Evolutionary conservation across 371 early-diverging fungal genomes (phyloP).

Genomic region (Actinomortierella ambigua): DNA sequence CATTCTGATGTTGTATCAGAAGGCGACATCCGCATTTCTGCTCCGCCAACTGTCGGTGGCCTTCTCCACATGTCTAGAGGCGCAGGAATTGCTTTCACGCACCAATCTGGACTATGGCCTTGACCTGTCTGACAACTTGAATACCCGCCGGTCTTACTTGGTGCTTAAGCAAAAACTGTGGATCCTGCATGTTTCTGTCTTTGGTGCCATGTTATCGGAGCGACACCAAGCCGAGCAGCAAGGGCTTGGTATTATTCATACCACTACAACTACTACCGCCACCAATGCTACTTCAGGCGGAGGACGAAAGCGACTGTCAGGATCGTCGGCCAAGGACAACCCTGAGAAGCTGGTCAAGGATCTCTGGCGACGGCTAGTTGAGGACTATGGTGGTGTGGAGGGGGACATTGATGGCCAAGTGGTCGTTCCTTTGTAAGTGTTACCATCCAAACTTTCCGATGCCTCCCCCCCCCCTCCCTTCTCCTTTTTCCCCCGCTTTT

Average conservation of each 20-base stretch:
- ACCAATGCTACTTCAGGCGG: too few relatives aligned
- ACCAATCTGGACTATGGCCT: constrained; percentile 13
- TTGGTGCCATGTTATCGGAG: constrained; percentile 38
- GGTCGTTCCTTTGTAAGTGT: constrained; percentile 40
- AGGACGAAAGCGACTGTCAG: constrained; percentile 10
- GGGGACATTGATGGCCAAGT: constrained; percentile 45
- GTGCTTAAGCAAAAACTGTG: constrained; percentile 39
- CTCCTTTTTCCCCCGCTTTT: too few relatives aligned
- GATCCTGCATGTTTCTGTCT: constrained; percentile 34
- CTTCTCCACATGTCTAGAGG: constrained; percentile 33
- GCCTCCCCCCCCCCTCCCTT: too few relatives aligned
- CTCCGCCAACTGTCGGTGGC: constrained; percentile 36
- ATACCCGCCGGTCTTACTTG: constrained; percentile 18
- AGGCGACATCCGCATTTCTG: constrained; percentile 34
- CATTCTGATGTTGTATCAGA: constrained; percentile 25
- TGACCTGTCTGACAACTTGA: constrained; percentile 18
- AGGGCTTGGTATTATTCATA: neutral
- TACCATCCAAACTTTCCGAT: too few relatives aligned
- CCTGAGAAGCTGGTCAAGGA: constrained; percentile 39
- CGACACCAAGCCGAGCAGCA: constrained; percentile 9
- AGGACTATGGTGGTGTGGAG: constrained; percentile 36
- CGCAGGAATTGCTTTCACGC: constrained; percentile 25
- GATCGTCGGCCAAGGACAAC: constrained; percentile 25
- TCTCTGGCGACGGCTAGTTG: constrained; percentile 31
- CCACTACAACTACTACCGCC: too few relatives aligned